Conservation (phyloP, 345 rosid genomes). For the Salix exigua region DNA sequence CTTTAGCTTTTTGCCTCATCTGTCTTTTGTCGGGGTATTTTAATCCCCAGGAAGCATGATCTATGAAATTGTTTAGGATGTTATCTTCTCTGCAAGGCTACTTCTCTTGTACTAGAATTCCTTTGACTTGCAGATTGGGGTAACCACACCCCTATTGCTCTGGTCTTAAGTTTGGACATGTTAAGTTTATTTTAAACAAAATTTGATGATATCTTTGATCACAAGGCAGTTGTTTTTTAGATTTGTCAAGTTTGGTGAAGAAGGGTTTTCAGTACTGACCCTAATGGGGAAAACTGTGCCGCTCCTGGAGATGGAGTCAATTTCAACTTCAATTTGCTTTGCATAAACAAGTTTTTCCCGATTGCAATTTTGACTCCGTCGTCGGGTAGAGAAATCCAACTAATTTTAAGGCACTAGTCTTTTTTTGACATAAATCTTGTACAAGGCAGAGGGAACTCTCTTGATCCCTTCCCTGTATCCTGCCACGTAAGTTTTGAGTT, state of each 20-base stretch:
- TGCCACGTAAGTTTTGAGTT: no score
- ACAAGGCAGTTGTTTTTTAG: slow-evolving; percentile 17
- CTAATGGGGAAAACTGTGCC: not conserved
- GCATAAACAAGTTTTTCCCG: no score
- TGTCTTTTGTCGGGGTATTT: slow-evolving; percentile 22
- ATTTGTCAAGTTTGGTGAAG: slow-evolving; percentile 20
- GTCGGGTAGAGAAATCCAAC: no score
- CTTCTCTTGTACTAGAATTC: slow-evolving; percentile 16
- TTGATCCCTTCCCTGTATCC: no score
- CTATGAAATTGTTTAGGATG: not conserved
- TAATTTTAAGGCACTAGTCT: no score
- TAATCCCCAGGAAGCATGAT: not conserved
- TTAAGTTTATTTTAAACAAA: slow-evolving; percentile 1
- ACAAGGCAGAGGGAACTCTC: no score
- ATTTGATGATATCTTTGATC: slow-evolving; percentile 14
- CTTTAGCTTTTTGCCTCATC: slow-evolving; percentile 1
- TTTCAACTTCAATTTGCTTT: no score
- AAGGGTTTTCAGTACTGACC: slow-evolving; percentile 9
- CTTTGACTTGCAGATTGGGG: slow-evolving; percentile 52
- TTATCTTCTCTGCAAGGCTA: slow-evolving; percentile 17
- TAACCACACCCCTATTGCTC: slow-evolving; percentile 7
- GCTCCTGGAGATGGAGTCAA: not conserved
- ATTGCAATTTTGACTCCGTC: no score
- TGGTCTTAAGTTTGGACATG: slow-evolving; percentile 21
- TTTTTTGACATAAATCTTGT: no score